Evolutionary conservation across 768 basidiomycete genomes (phyloP).

Genomic region (Cystobasidium tubakii): DNA sequence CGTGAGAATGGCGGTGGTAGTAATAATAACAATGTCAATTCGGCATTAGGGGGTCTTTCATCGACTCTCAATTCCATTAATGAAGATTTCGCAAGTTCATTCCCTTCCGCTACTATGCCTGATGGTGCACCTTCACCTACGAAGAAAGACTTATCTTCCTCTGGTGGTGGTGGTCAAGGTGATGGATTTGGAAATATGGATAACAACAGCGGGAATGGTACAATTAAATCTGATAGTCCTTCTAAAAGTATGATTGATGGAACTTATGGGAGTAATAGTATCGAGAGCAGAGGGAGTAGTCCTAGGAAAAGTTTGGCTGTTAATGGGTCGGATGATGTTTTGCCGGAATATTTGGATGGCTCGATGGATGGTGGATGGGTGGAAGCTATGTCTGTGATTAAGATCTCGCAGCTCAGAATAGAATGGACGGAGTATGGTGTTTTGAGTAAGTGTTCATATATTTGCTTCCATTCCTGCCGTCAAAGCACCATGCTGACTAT

Average conservation of each 20-base stretch:
- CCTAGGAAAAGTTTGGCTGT: neutral
- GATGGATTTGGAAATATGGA: neutral
- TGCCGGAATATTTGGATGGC: neutral
- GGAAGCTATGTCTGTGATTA: neutral
- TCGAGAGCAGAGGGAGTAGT: neutral
- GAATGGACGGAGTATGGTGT: conserved; percentile 15
- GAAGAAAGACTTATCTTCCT: neutral
- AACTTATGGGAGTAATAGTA: neutral
- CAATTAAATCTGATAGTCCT: conserved; percentile 1
- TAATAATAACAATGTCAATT: neutral
- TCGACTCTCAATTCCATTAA: neutral
- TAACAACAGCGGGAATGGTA: neutral
- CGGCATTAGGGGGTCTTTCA: neutral
- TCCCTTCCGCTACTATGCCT: neutral
- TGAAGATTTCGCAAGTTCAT: neutral
- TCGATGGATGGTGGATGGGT: neutral
- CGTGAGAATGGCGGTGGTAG: neutral
- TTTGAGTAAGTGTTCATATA: neutral
- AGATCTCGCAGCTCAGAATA: neutral
- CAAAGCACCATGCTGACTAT: neutral
- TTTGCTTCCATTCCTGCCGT: neutral
- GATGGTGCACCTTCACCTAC: conserved; percentile 10
- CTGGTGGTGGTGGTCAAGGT: neutral
- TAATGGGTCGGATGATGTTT: neutral
- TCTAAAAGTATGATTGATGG: conserved; percentile 3